Percentiles rank a stretch among this genome's conserved stretches.
phyloP scores from a whole-genome alignment of 371 early-diverging fungal genomes.

The Coemansia sp. region DNA sequence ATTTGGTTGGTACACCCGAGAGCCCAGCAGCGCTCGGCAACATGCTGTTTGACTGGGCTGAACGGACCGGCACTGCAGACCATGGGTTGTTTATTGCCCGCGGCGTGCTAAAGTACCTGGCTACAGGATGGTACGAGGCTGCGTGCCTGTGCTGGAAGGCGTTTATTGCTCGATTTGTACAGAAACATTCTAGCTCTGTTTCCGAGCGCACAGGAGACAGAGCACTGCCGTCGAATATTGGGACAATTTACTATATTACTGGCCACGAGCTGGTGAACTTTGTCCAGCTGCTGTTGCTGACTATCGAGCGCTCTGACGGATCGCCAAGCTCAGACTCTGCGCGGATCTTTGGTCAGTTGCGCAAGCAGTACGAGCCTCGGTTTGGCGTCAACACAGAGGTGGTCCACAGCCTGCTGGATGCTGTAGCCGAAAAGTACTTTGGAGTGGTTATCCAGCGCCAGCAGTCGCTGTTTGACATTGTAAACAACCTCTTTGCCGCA shows the following conservation, averaged over 20 bases:
- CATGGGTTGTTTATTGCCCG: conserved; percentile 77
- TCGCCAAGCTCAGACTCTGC: conserved; percentile 54
- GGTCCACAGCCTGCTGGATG: conserved; percentile 59
- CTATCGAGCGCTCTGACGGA: conserved; percentile 62
- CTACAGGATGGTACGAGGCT: conserved; percentile 68
- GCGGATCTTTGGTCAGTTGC: conserved; percentile 59
- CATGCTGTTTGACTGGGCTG: conserved; percentile 73
- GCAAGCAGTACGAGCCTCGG: conserved; percentile 60
- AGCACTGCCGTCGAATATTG: conserved; percentile 57
- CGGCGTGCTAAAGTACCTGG: conserved; percentile 75
- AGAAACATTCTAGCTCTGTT: conserved; percentile 36
- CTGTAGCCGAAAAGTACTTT: conserved; percentile 68
- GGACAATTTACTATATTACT: conserved; percentile 34
- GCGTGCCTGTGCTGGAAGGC: conserved; percentile 65
- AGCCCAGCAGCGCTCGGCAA: conserved; percentile 72
- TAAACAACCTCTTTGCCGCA: conserved; percentile 65
- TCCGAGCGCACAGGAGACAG: conserved; percentile 21
- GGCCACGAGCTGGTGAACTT: conserved; percentile 64
- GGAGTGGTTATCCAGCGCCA: conserved; percentile 63
- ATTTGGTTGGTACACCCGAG: conserved; percentile 72
- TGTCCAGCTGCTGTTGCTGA: conserved; percentile 63
- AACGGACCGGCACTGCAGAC: conserved; percentile 56
- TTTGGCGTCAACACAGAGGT: conserved; percentile 54
- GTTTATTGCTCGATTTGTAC: conserved; percentile 56
- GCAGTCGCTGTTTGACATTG: conserved; percentile 73